These are phyloP conservation scores for Macrophomina phaseolina DNA, from an alignment of 2,329 filamentous ascomycete genomes.

Conservation along the genomic window DNA sequence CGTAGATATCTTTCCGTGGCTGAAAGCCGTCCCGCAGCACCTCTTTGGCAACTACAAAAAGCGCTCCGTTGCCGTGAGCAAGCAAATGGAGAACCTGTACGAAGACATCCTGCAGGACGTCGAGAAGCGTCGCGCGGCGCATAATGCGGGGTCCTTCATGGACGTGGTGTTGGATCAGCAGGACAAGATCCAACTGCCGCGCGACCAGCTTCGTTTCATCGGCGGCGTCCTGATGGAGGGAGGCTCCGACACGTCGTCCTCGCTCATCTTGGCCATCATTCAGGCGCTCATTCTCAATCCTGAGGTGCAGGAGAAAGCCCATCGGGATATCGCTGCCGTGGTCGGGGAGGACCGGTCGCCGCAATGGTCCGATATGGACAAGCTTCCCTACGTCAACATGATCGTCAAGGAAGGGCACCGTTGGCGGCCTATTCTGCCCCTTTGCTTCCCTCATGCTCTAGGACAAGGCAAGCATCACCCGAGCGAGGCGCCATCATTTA, in stretches of 20 bases:
- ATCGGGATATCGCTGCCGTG: background rate
- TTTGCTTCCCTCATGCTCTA: constrained; percentile 49
- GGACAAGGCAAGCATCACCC: constrained; percentile 32
- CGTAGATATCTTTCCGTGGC: constrained; percentile 51
- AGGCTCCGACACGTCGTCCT: constrained; percentile 45
- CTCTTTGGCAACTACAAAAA: background rate
- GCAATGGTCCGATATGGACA: background rate
- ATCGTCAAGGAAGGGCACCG: constrained; percentile 42
- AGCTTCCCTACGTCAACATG: constrained; percentile 26
- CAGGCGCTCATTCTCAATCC: background rate
- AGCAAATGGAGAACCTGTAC: background rate
- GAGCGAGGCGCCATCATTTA: constrained; percentile 26
- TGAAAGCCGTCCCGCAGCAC: background rate
- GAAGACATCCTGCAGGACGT: background rate
- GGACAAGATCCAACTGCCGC: constrained; percentile 25
- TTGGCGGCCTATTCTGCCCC: constrained; percentile 41
- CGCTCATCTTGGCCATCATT: constrained; percentile 23
- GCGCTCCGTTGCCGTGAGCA: background rate
- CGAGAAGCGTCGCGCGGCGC: background rate
- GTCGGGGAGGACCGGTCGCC: constrained; percentile 6
- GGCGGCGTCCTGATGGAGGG: constrained; percentile 43
- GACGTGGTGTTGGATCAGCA: constrained; percentile 36
- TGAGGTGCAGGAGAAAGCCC: constrained; percentile 1
- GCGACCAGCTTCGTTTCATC: constrained; percentile 45
- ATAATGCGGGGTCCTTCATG: constrained; percentile 34